Percentiles rank a stretch among this genome's conserved stretches.
Conservation (phyloP, 495 filamentous ascomycete genomes). For the Tetracladium marchalianum region DNA sequence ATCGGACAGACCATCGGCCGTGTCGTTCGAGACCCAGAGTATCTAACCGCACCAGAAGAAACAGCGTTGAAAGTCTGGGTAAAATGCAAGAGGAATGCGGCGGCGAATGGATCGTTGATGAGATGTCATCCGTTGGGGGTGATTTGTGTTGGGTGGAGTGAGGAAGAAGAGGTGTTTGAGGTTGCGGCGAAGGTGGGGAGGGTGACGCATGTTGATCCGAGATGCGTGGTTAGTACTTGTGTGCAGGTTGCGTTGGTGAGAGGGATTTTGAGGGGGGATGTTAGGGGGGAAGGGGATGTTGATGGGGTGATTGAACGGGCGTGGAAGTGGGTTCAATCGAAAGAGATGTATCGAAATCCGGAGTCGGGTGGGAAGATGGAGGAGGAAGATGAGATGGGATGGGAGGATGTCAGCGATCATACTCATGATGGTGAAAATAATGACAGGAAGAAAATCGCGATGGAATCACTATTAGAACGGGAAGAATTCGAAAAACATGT, state of each 20-base stretch:
- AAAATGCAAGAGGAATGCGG: conserved; percentile 19
- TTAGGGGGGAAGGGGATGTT: conserved; percentile 24
- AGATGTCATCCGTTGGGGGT: conserved; percentile 34
- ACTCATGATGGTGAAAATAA: conserved; percentile 11
- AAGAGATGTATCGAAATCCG: conserved; percentile 3
- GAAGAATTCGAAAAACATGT: conserved; percentile 28
- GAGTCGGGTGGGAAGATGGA: background rate
- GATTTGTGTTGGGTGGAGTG: conserved; percentile 22
- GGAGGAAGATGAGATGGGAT: conserved; percentile 10
- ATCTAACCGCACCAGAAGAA: conserved; percentile 20
- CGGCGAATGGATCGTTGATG: conserved; percentile 40
- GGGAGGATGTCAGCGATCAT: conserved; percentile 12
- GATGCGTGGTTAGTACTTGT: conserved; percentile 35
- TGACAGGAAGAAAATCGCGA: background rate
- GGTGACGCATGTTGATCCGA: conserved; percentile 35
- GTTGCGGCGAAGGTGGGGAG: conserved; percentile 17
- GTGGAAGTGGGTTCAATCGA: conserved; percentile 18
- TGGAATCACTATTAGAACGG: conserved; percentile 19
- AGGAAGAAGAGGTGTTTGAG: conserved; percentile 25
- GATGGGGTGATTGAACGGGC: conserved; percentile 23
- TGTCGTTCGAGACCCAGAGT: conserved; percentile 23
- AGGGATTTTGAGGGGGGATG: conserved; percentile 30
- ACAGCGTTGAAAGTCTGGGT: conserved; percentile 28
- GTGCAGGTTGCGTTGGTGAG: conserved; percentile 30
- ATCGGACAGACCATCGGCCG: conserved; percentile 28